Base-by-base conservation (phyloP, 495 filamentous ascomycete genomes). In the Aspergillus avenaceus region DNA sequence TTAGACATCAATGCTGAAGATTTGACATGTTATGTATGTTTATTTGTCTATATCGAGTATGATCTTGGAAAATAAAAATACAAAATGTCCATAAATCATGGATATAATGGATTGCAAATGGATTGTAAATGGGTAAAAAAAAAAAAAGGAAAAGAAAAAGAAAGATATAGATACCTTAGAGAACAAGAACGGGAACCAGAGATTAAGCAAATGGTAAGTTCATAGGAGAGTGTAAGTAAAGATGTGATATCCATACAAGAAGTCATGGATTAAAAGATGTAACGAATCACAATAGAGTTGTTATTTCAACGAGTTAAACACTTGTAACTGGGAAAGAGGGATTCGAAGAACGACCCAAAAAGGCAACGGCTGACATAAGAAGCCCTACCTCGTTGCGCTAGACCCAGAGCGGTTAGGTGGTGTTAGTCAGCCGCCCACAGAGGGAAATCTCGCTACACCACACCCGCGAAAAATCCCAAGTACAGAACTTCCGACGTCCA, bases 401-500 rank as follows among this genome's bases (percentile, higher is more conserved):
- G 43, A 22, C 47, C 47, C 1, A 26, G 45, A 24, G 4, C 1
- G 58, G 58, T 24, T 68, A 65, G 65, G 36, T 43, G 44, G 27
- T 21, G 5, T 62, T 54, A 63, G 58, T 63, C 61, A 63, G 48
- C 58, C 60, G 45, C 62, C 58, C 55, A 58, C 60, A 60, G 45
- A 61, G 56, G 55, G 59, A 62, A 63, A 63, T 65, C 61, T 68
- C 65, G 60, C 65, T 63, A 64, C 58, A 61, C 61, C 58, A 60
- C 53, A 38, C 55, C 48, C 22, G 32, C 53, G 51, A 60, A 64
- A 64, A 56, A 58, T 56, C 48, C 56, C 55, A 64, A 47, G 23
- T 23, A 58, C 55, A 47, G 52, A 61, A 65, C 21, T 65, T 64
- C 62, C 62, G 54, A 62, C 62, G 60, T 59, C 58, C 49, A 49